Base-by-base conservation (phyloP, 768 basidiomycete species). In the Boletus rubescentipes region DNA sequence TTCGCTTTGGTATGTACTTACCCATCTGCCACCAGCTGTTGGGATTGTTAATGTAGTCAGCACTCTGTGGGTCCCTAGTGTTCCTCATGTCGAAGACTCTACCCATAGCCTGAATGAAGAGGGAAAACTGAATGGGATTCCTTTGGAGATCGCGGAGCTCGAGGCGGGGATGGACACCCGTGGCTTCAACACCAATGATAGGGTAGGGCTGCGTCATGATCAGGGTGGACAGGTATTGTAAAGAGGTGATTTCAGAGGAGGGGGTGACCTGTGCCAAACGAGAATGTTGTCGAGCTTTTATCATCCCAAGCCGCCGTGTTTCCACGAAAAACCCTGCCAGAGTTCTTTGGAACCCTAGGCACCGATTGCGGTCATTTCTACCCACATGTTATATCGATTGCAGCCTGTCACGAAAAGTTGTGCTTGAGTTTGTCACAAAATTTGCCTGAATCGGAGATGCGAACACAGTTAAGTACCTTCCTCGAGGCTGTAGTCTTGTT, bases 21-120 rank as follows among this genome's bases (percentile, higher is more conserved):
- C 62, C 58, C 0, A 63, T 56, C 32, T 64, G 61, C 61, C 58
- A 63, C 54, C 54, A 62, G 18, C 61, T 56, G 43, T 63, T 63
- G 14, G 61, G 61, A 0, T 60, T 62, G 6, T 62, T 43, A 3
- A 53, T 15, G 30, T 46, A 61, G 26, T 52, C 23, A 21, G 59
- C 39, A 36, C 47, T 50, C 4, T 46, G 14, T 2, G 1, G n/a
- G n/a, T 52, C 18, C 6, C 32, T 2, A 4, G 31, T 15, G 32
- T 31, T 50, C 9, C 5, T 49, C 61, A 57, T 51, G 12, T 39
- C n/a, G 2, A 23, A 18, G 46, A 63, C 11, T 1, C 38, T 57
- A 9, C 16, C 46, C 37, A 64, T 16, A 15, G 49, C 62, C 9
- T 21, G 62, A 16, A 64, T 54, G 43, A 64, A 64, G 31, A 64